Base-by-base conservation (phyloP, 495 filamentous ascomycete genomes). In the Podospora appendiculata region DNA sequence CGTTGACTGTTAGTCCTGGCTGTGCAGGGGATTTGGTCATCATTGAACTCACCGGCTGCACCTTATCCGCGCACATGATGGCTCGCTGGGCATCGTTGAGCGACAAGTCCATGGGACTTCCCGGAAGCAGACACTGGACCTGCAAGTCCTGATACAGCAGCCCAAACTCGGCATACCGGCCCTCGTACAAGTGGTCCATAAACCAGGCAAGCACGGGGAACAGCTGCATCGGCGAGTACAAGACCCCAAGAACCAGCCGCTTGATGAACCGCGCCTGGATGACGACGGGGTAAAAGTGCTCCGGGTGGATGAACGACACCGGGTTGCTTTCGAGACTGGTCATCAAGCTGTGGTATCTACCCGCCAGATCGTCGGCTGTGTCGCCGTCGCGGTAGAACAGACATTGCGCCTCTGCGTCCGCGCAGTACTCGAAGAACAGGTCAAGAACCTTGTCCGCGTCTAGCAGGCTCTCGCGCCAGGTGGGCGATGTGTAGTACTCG, bases 41-140 rank as follows among this genome's bases (percentile, higher is more conserved):
- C 25, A n/a, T n/a, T n/a, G n/a, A 25, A 48, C 49, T 55, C 53
- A 70, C 67, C 41, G 63, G 70, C 43, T 65, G 62, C 18, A 55
- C 49, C 56, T 73, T 78, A 51, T 79, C 78, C 18, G 64, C 58
- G 47, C 78, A 80, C 52, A 70, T 69, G 41, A 79, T 71, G 1
- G 67, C 67, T 13, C 58, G 58, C 42, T 66, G 64, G 0, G 69
- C 68, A 35, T 79, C 74, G 36, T 74, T 73, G 0, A 75, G 70
- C 62, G 73, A 75, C 3, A 63, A 69, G 2, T 74, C 60, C 11
- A 76, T 46, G 14, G 76, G 73, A 9, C 33, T 19, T 4, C 32
- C 39, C 3, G 75, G 9, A 4, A 66, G 50, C 60, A 48, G 69
- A 67, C 45, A 77, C 58, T 43, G 41, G 48, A 40, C 42, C 35